Evolutionary conservation across 345 rosid genomes (phyloP).

Genomic region (Pseudoturritis turrita): DNA sequence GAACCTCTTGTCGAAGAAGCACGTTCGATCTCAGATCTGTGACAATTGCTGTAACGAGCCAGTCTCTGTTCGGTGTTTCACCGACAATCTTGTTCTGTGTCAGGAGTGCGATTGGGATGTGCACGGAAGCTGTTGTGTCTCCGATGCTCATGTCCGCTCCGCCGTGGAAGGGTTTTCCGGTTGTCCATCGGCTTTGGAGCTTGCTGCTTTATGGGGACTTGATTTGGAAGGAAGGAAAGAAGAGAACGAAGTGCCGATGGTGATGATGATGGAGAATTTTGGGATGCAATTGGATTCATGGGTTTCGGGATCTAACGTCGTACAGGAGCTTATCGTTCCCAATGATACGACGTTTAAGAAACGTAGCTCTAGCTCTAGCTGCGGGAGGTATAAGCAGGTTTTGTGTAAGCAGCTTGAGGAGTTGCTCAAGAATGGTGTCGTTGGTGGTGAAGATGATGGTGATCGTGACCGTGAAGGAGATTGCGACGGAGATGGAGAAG

Average conservation of each 20-base stretch:
- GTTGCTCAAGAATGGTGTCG: constrained; percentile 41
- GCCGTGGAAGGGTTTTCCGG: constrained; percentile 66
- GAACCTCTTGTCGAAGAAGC: constrained; percentile 69
- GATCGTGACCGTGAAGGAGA: neutral
- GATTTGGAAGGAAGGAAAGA: constrained; percentile 41
- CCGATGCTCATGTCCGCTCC: constrained; percentile 59
- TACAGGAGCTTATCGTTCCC: constrained; percentile 64
- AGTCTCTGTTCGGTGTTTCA: constrained; percentile 52
- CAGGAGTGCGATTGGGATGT: constrained; percentile 73
- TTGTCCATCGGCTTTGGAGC: constrained; percentile 56
- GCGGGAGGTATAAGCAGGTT: constrained; percentile 56
- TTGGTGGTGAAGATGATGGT: constrained; percentile 9
- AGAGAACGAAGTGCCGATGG: constrained; percentile 11
- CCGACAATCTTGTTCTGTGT: constrained; percentile 59
- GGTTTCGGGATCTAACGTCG: constrained; percentile 32
- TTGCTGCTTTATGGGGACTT: constrained; percentile 58
- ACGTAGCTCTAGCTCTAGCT: constrained; percentile 28
- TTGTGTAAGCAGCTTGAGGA: constrained; percentile 61
- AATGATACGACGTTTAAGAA: constrained; percentile 31
- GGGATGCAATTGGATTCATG: constrained; percentile 44
- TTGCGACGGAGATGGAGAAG: neutral
- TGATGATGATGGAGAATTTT: constrained; percentile 26
- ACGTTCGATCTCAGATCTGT: constrained; percentile 93
- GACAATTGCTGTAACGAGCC: constrained; percentile 66
- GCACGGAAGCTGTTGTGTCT: constrained; percentile 61